phyloP scores from a whole-genome alignment of 2,329 filamentous ascomycete species.

The Cladosporium sp. region DNA sequence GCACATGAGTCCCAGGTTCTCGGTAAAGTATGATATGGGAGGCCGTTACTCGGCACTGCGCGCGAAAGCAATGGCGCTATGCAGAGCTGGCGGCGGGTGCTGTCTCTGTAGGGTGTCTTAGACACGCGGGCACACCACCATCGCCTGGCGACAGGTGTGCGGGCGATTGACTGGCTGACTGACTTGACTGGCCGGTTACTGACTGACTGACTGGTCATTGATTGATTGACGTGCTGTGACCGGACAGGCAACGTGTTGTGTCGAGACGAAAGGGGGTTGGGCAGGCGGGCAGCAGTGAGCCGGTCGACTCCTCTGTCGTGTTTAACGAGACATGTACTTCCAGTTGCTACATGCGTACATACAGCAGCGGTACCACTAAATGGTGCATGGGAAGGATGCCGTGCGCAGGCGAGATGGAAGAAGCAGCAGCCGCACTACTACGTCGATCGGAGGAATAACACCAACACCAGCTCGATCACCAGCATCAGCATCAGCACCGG shows the following conservation, averaged over 20 bases:
- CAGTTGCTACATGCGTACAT: neutral
- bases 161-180: neutral
- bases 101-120: slow-evolving; percentile 1
- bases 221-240: neutral
- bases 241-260: too few species aligned
- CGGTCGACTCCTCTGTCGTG: too few species aligned
- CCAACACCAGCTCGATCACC: too few species aligned
- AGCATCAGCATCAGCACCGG: too few species aligned
- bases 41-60: slow-evolving; percentile 10
- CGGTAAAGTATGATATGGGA: slow-evolving; percentile 7
- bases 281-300: too few species aligned
- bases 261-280: too few species aligned
- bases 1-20: slow-evolving; percentile 10
- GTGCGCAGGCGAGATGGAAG: neutral
- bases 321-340: too few species aligned
- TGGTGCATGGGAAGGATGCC: neutral
- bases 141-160: neutral
- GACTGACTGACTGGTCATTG: neutral
- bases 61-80: slow-evolving; percentile 9
- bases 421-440: neutral
- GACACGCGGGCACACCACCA: neutral
- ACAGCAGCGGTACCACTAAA: neutral
- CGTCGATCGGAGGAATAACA: slow-evolving; percentile 5
- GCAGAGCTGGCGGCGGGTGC: neutral
- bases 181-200: neutral